Percentiles rank a stretch among this genome's conserved stretches.
phyloP scores from a whole-genome alignment of 164 flowering plant genomes.

The Chimonanthus salicifolius region DNA sequence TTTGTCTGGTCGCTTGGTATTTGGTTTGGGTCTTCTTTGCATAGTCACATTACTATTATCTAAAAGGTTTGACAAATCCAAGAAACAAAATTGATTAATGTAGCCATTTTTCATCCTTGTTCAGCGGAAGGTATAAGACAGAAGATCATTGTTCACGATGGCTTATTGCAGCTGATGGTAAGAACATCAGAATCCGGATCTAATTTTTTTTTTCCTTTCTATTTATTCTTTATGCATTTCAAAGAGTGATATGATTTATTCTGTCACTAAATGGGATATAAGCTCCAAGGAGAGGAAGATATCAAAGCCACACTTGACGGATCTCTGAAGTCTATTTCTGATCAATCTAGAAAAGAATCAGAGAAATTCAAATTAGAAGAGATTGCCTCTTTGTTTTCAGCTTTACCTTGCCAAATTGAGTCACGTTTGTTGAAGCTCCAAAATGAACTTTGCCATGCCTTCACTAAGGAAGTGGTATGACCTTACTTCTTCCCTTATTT shows the following conservation, averaged over 20 bases:
- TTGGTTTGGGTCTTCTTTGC: background rate
- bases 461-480: conserved; percentile 44
- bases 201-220: conserved; percentile 5
- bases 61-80: background rate
- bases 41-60: background rate
- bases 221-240: background rate
- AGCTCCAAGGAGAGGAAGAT: conserved; percentile 75
- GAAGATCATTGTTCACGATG: conserved; percentile 52
- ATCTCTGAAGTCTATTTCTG: conserved; percentile 48
- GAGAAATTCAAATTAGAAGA: conserved; percentile 41
- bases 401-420: conserved; percentile 52
- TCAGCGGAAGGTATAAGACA: conserved; percentile 71
- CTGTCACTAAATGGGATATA: conserved; percentile 16
- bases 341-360: conserved; percentile 35
- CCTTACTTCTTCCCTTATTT: too few species aligned
- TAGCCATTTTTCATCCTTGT: conserved; percentile 11
- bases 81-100: background rate
- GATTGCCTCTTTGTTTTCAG: conserved; percentile 28
- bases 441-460: conserved; percentile 29
- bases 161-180: conserved; percentile 68
- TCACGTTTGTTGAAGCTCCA: conserved; percentile 35
- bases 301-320: conserved; percentile 49
- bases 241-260: conserved; percentile 7
- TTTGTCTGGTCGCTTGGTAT: background rate
- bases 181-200: conserved; percentile 3